Conservation (phyloP, 129 eudicot species). For the Cynara cardunculus region DNA sequence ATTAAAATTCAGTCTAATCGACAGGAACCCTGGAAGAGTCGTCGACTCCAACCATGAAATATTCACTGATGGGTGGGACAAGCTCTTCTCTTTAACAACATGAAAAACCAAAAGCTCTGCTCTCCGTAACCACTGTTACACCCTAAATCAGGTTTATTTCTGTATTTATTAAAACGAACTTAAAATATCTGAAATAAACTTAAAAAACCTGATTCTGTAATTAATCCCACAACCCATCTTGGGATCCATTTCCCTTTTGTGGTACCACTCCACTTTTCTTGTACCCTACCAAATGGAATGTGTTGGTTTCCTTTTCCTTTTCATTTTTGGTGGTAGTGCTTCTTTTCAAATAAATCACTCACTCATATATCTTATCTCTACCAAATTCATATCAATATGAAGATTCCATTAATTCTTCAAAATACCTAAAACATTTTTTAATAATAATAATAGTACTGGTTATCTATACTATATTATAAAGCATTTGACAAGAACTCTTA, state of each 20-base stretch:
- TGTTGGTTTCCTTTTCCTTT: conserved; percentile 13
- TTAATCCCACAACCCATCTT: not conserved
- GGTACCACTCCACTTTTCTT: conserved; percentile 19
- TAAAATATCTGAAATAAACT: too few species aligned
- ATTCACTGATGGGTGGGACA: too few species aligned
- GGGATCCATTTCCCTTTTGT: not conserved
- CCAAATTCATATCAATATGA: not conserved
- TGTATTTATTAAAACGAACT: not conserved
- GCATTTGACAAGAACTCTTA: too few species aligned
- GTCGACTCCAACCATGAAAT: too few species aligned
- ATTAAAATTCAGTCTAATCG: not conserved
- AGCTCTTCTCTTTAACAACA: too few species aligned
- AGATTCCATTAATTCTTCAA: not conserved
- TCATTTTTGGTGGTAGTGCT: conserved; percentile 14
- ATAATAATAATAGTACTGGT: not conserved
- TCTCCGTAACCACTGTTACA: not conserved
- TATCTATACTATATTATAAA: too few species aligned
- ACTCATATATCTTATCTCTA: conserved; percentile 5
- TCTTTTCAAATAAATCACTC: conserved; percentile 7
- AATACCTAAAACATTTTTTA: not conserved
- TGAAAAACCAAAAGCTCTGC: too few species aligned
- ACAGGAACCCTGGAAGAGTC: too few species aligned
- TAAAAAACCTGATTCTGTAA: too few species aligned
- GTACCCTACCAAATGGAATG: conserved; percentile 29
- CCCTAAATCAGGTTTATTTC: not conserved